These are phyloP conservation scores for Solidago caesia DNA, from an alignment of 129 eudicot genomes.

Conservation along the genomic window DNA sequence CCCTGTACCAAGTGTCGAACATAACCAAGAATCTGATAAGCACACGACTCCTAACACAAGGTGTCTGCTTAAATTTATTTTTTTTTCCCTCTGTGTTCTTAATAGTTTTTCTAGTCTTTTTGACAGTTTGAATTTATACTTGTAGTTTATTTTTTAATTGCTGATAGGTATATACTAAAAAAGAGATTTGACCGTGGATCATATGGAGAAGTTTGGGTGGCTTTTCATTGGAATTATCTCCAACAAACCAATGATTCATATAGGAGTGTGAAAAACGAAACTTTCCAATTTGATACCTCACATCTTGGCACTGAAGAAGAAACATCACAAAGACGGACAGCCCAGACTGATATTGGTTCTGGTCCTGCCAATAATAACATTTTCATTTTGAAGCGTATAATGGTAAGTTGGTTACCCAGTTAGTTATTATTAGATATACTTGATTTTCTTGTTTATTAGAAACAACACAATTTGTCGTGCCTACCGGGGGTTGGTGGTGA, in stretches of 20 bases:
- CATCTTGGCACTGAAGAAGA: slow-evolving; percentile 35
- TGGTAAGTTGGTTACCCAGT: slow-evolving; percentile 49
- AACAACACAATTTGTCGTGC: no score
- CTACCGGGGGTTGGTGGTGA: no score
- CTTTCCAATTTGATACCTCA: slow-evolving; percentile 34
- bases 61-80: slow-evolving; percentile 28
- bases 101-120: slow-evolving; percentile 2
- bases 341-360: slow-evolving; percentile 32
- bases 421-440: not conserved
- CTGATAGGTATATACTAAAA: slow-evolving; percentile 72
- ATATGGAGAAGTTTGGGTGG: slow-evolving; percentile 99
- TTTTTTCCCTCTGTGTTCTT: not conserved
- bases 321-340: slow-evolving; percentile 23
- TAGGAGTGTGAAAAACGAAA: slow-evolving; percentile 28
- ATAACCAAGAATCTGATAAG: slow-evolving; percentile 50
- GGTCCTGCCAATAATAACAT: slow-evolving; percentile 44
- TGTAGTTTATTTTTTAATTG: slow-evolving; percentile 10
- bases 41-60: slow-evolving; percentile 60
- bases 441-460: no score
- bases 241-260: slow-evolving; percentile 36
- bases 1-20: slow-evolving; percentile 56
- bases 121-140: slow-evolving; percentile 4
- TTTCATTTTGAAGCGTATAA: slow-evolving; percentile 92
- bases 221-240: slow-evolving; percentile 80
- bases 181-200: slow-evolving; percentile 94